Conservation (phyloP, 495 filamentous ascomycete genomes). For the Elasticomyces elasticus region DNA sequence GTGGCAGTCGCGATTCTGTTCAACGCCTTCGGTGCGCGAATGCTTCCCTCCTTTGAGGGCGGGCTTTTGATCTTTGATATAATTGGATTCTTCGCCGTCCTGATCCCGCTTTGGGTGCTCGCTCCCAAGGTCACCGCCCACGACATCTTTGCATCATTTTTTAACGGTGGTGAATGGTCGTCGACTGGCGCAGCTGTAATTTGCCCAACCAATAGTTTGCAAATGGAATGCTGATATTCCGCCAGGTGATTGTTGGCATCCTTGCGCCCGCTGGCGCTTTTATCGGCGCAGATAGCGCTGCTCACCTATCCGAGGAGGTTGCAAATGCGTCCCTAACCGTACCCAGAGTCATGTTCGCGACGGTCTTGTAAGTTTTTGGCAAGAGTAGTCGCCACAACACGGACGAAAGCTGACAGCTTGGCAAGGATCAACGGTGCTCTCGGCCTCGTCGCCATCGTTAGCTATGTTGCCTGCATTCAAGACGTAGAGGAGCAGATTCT, state of each 20-base stretch:
- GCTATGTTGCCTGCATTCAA: constrained; percentile 5
- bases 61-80: constrained; percentile 17
- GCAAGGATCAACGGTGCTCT: constrained; percentile 11
- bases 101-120: constrained; percentile 10
- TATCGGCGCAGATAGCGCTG: constrained; percentile 14
- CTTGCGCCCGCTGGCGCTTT: too few relatives aligned
- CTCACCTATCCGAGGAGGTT: constrained; percentile 22
- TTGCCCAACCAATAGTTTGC: too few relatives aligned
- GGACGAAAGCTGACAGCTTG: too few relatives aligned
- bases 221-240: not conserved
- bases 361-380: too few relatives aligned
- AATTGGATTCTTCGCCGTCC: constrained; percentile 11
- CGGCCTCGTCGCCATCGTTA: constrained; percentile 12
- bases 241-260: too few relatives aligned
- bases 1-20: too few relatives aligned
- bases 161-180: constrained; percentile 15
- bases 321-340: constrained; percentile 11
- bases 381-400: too few relatives aligned
- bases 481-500: not conserved
- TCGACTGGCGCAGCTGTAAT: constrained; percentile 1
- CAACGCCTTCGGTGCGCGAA: constrained; percentile 14
- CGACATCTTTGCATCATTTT: constrained; percentile 13
- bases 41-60: constrained; percentile 6
- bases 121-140: constrained; percentile 2
- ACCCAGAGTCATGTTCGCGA: constrained; percentile 11